These are phyloP conservation scores for Begonia fuchsioides DNA, from an alignment of 306 rosid species.

Conservation along the genomic window DNA sequence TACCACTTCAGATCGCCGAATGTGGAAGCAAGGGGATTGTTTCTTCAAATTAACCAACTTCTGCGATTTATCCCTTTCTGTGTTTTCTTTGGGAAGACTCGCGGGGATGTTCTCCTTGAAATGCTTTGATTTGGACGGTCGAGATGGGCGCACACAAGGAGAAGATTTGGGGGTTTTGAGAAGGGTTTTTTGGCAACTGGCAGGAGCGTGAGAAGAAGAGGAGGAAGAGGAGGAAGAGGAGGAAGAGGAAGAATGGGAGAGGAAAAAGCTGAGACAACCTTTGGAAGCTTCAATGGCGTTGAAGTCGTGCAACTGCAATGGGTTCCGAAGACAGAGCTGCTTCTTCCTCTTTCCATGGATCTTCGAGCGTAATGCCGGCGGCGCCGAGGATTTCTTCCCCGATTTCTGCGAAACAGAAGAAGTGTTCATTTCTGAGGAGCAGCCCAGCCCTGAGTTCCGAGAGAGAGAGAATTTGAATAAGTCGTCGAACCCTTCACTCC, in stretches of 20 bases:
- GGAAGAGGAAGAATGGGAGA: constrained; percentile 23
- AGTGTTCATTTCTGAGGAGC: too few species aligned
- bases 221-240: too few species aligned
- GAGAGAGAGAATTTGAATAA: too few species aligned
- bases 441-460: too few species aligned
- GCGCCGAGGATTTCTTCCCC: too few species aligned
- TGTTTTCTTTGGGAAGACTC: constrained; percentile 11
- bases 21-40: constrained; percentile 42
- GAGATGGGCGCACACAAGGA: too few species aligned
- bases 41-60: constrained; percentile 17
- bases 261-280: constrained; percentile 70
- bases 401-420: too few species aligned
- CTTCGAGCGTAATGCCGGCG: constrained; percentile 2
- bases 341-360: neutral
- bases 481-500: too few species aligned
- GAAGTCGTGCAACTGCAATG: constrained; percentile 33
- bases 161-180: constrained; percentile 39
- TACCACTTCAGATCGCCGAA: constrained; percentile 46
- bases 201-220: constrained; percentile 31
- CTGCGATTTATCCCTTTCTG: constrained; percentile 10
- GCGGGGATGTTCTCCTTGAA: constrained; percentile 34
- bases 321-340: constrained; percentile 20
- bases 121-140: constrained; percentile 20
- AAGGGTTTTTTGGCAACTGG: constrained; percentile 15
- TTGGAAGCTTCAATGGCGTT: constrained; percentile 43